A percentile compares a stretch with the other conserved stretches of the same genome.
Evolutionary conservation across 345 rosid species (phyloP).

Genomic region (Eucalyptus sideroxylon): DNA sequence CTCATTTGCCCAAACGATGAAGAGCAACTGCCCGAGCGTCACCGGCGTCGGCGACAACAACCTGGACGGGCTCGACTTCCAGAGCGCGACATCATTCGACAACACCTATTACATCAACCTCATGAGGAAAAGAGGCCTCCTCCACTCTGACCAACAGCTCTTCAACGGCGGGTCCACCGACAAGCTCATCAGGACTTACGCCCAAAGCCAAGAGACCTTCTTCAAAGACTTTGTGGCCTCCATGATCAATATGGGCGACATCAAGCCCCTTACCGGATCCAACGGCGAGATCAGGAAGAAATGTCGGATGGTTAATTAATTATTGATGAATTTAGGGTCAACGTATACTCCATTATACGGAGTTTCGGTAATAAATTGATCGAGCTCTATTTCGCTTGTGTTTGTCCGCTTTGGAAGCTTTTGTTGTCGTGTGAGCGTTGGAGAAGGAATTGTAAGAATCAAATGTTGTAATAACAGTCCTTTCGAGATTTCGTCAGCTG

Average conservation of each 20-base stretch:
- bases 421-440: background rate
- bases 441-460: background rate
- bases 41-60: conserved; percentile 8
- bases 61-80: conserved; percentile 28
- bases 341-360: background rate
- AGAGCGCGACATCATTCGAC: conserved; percentile 40
- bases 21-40: conserved; percentile 20
- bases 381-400: background rate
- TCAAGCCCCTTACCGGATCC: background rate
- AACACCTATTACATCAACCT: conserved; percentile 39
- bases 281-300: background rate
- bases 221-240: background rate
- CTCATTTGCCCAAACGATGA: conserved; percentile 20
- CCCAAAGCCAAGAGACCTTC: conserved; percentile 15
- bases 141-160: conserved; percentile 34
- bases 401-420: background rate
- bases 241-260: conserved; percentile 2
- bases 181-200: conserved; percentile 22
- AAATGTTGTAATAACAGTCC: background rate
- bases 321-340: background rate
- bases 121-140: conserved; percentile 40
- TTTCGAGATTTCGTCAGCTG: background rate
- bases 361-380: background rate
- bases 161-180: conserved; percentile 35
- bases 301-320: background rate